Base-by-base conservation (phyloP, 768 basidiomycete genomes). In the Tubosaeta sp. region DNA sequence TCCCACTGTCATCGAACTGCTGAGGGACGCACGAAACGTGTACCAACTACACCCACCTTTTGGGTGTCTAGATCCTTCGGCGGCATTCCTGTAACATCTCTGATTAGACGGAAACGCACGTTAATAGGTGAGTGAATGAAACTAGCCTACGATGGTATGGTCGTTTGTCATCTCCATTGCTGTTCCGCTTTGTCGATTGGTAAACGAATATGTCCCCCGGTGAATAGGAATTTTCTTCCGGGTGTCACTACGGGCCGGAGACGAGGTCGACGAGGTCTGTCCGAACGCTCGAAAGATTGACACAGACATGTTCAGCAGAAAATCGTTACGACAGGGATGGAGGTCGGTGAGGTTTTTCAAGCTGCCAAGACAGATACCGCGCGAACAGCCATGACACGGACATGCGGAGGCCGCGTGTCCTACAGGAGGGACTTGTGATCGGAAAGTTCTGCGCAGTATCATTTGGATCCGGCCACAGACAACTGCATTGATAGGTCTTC, bases 161-260 rank as follows among this genome's bases (percentile, higher is more conserved):
- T 69, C 54, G 19, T 57, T 65, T 0, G 52, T 31, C 61, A 67
- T 54, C 41, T 65, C 66, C 61, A 67, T 63, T 22, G 67, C 61
- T 19, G 66, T 67, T 34, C 66, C 67, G 19, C 67, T 68, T 55
- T 69, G 67, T 47, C 66, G 61, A 43, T 68, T 68, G 53, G 55
- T 26, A 44, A 69, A 63, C 13, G 63, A 56, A 51, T 67, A 68
- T 1, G 66, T 67, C 46, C 66, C 66, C 48, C 67, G 67, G 44
- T 63, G 59, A 17, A 69, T 58, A 41, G 66, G 53, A 9, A 59
- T 54, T 45, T 49, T 63, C 56, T 64, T 65, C 35, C 56, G 53
- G 6, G 51, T 49, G 27, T 56, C 53, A 11, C 37, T 43, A 25
- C 64, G 64, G 38, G 56, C 0, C 6, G 33, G 37, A 13, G 54